Percentiles rank a stretch among this genome's conserved stretches.
phyloP scores from a whole-genome alignment of 768 basidiomycete species.

The Serendipita vermifera region DNA sequence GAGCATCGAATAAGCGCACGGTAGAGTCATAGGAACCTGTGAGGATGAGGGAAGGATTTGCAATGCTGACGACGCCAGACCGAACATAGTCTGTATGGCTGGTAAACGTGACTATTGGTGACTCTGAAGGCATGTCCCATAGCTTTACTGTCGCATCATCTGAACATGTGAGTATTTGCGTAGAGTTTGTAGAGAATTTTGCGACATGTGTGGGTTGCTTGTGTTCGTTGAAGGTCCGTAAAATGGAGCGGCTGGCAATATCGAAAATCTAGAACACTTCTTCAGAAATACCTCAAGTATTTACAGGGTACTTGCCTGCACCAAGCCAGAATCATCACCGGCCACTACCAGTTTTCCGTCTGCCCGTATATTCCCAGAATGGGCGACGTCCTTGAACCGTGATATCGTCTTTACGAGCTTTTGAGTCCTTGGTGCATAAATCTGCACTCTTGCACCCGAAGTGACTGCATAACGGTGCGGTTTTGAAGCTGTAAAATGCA shows the following conservation, averaged over 20 bases:
- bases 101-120: slow-evolving; percentile 60
- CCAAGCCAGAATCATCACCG: slow-evolving; percentile 84
- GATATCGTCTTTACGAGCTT: slow-evolving; percentile 94
- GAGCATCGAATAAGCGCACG: slow-evolving; percentile 72
- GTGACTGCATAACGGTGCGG: slow-evolving; percentile 95
- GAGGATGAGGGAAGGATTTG: slow-evolving; percentile 71
- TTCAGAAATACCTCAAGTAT: neutral
- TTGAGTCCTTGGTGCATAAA: slow-evolving; percentile 93
- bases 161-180: slow-evolving; percentile 84
- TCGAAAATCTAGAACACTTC: slow-evolving; percentile 63
- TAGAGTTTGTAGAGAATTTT: slow-evolving; percentile 76
- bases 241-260: slow-evolving; percentile 81
- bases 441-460: slow-evolving; percentile 82
- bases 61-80: slow-evolving; percentile 72
- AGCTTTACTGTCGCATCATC: slow-evolving; percentile 90
- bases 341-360: slow-evolving; percentile 95
- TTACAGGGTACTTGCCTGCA: slow-evolving; percentile 38
- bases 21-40: slow-evolving; percentile 95
- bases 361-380: slow-evolving; percentile 73
- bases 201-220: slow-evolving; percentile 95
- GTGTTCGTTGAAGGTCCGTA: slow-evolving; percentile 84
- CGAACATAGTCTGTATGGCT: slow-evolving; percentile 95
- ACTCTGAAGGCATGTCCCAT: slow-evolving; percentile 91
- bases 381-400: slow-evolving; percentile 90
- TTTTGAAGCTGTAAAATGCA: slow-evolving; percentile 77